These are phyloP conservation scores for Fusarium anguioides DNA, from an alignment of 2,329 filamentous ascomycete species.

Conservation along the genomic window DNA sequence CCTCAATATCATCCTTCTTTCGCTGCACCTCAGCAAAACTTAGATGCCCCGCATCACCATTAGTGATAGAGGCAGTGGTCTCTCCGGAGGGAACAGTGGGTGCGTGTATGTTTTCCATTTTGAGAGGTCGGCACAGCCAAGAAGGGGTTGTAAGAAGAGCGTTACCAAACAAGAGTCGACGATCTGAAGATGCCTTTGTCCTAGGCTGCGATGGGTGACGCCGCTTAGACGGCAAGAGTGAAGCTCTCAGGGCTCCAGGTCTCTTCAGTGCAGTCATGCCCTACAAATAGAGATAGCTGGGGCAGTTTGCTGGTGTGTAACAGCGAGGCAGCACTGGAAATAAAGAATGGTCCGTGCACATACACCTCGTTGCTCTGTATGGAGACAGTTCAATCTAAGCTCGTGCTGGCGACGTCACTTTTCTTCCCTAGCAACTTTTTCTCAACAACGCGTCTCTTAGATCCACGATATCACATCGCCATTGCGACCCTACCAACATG, in stretches of 20 bases:
- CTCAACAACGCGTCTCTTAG: conserved; percentile 35
- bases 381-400: not conserved
- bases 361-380: not conserved
- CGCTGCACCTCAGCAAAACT: conserved; percentile 83
- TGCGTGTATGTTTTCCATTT: conserved; percentile 68
- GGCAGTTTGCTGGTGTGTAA: not conserved
- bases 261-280: conserved; percentile 12
- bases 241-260: conserved; percentile 16
- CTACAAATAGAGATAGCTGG: conserved; percentile 1
- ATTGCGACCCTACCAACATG: conserved; percentile 63
- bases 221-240: conserved; percentile 5
- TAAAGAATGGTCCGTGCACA: conserved; percentile 28
- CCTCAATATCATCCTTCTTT: conserved; percentile 86
- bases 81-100: conserved; percentile 78
- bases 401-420: conserved; percentile 48
- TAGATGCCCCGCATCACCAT: conserved; percentile 71
- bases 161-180: conserved; percentile 11
- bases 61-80: conserved; percentile 68
- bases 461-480: conserved; percentile 25
- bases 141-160: not conserved
- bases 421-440: conserved; percentile 38
- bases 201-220: conserved; percentile 40
- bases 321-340: not conserved
- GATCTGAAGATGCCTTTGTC: conserved; percentile 3
- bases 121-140: conserved; percentile 29